These are phyloP conservation scores for Coleophoma eucalyptorum DNA, from an alignment of 2,329 filamentous ascomycete species.

Conservation along the genomic window DNA sequence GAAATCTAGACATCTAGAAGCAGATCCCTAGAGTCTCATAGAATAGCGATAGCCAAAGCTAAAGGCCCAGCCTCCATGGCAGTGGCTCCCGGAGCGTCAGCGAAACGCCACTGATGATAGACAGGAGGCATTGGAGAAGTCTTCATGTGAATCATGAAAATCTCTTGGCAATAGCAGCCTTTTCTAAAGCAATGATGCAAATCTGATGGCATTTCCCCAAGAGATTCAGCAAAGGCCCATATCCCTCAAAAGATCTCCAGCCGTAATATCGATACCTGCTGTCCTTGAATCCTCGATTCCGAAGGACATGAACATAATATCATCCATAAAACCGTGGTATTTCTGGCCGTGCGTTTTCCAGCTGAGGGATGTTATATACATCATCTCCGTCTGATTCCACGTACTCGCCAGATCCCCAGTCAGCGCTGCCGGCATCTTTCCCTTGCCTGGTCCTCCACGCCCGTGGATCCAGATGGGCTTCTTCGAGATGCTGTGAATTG, in stretches of 20 bases:
- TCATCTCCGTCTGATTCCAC: slow-evolving; percentile 43
- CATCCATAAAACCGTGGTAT: slow-evolving; percentile 54
- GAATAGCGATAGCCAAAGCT: too few relatives aligned
- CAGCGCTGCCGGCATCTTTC: slow-evolving; percentile 8
- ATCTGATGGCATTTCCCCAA: too few relatives aligned
- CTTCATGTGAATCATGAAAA: too few relatives aligned
- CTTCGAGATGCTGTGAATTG: slow-evolving; percentile 42
- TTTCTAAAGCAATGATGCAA: too few relatives aligned
- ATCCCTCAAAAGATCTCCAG: slow-evolving; percentile 42
- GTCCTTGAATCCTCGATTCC: slow-evolving; percentile 49
- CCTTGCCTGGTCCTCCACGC: slow-evolving; percentile 29
- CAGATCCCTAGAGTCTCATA: too few relatives aligned
- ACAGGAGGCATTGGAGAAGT: too few relatives aligned
- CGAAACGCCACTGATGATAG: too few relatives aligned
- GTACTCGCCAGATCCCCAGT: neutral
- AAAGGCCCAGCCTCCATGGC: too few relatives aligned
- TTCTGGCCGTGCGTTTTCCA: slow-evolving; percentile 44
- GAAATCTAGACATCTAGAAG: too few relatives aligned
- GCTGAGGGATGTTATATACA: slow-evolving; percentile 53
- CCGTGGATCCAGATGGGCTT: slow-evolving; percentile 54
- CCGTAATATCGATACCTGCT: slow-evolving; percentile 47
- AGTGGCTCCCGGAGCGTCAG: too few relatives aligned
- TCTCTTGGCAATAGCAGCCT: too few relatives aligned
- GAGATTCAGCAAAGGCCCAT: slow-evolving; percentile 30
- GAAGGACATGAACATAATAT: slow-evolving; percentile 50